Evolutionary conservation across 176 grass and related monocot species (phyloP), one percentile per base, ranked within the genome.

Genomic region (Zea luxurians): DNA sequence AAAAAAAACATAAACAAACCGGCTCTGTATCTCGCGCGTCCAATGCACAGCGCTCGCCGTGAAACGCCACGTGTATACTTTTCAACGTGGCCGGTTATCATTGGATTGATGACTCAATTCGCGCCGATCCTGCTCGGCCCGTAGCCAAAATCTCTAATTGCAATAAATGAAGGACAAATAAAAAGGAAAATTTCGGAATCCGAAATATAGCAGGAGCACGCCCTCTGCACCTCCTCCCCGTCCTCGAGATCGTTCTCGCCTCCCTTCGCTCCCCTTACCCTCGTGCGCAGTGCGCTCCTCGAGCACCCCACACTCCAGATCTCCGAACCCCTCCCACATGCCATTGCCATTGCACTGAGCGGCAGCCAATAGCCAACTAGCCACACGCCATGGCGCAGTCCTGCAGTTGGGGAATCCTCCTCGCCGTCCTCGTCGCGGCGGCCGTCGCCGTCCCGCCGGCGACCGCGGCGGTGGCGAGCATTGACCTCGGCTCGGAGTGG

Each of bases 401-500:
- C 42, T 65, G 65, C 48, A 77, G 40, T 13, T 62, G 6, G 3
- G 65, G 74, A 36, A 48, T 83, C 50, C 70, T 80, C 63, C 44
- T 84, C 52, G n/a, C 78, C 50, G 68, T 55, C 1, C 46, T 86
- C 64, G 71, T 72, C 63, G 42, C 59, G 18, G 73, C 77, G 18
- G 67, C 62, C 64, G 57, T 78, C 40, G 80, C 80, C 64, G 70
- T 59, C 75, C 75, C 62, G 61, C 81, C 64, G 76, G 85, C 89
- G 10, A 77, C 55, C 80, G 91, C 96, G 37, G 96, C 92, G 16
- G 96, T 96, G 80, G 86, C 86, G 27, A 99, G 96, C 92, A 87
- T 99, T 78, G 96, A 99, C 86, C 90, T 95, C 70, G 96, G 92
- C 15, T 95, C 96, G 2, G 96, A 99, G 63, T 96, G 96, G 96